Evolutionary conservation across 805 yeast species (phyloP).

Genomic region (Starmera amethionina): DNA sequence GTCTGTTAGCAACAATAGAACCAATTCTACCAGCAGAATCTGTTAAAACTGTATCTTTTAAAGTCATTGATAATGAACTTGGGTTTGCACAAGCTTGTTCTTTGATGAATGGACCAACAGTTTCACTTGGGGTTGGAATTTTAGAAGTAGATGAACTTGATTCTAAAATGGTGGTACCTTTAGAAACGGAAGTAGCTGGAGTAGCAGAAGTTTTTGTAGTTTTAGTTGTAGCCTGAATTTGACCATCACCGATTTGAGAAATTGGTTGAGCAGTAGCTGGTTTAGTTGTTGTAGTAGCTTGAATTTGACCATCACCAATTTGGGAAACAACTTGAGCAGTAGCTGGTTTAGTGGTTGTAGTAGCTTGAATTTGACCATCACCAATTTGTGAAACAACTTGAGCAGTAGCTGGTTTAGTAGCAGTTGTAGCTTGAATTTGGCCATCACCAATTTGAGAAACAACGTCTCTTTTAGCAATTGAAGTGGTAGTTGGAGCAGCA

Average conservation of each 20-base stretch:
- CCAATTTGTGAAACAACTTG: constrained; percentile 28
- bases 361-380: constrained; percentile 5
- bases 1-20: constrained; percentile 66
- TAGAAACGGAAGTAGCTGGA: neutral
- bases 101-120: constrained; percentile 5
- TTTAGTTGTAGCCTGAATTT: constrained; percentile 31
- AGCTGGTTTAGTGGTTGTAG: constrained; percentile 24
- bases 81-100: constrained; percentile 32
- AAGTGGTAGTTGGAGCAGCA: constrained; percentile 15
- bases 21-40: constrained; percentile 57
- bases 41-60: constrained; percentile 36
- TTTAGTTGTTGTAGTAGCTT: constrained; percentile 24
- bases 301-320: constrained; percentile 29
- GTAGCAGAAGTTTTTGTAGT: constrained; percentile 13
- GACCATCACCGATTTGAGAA: constrained; percentile 48
- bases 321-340: constrained; percentile 29
- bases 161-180: constrained; percentile 13
- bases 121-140: constrained; percentile 15
- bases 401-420: constrained; percentile 28
- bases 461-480: constrained; percentile 6
- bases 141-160: constrained; percentile 14
- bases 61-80: constrained; percentile 41
- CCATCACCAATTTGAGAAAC: constrained; percentile 14
- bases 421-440: constrained; percentile 16
- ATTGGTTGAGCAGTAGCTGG: constrained; percentile 20